phyloP scores from a whole-genome alignment of 352 stramenopile species.

The Globisporangium apiculatum region DNA sequence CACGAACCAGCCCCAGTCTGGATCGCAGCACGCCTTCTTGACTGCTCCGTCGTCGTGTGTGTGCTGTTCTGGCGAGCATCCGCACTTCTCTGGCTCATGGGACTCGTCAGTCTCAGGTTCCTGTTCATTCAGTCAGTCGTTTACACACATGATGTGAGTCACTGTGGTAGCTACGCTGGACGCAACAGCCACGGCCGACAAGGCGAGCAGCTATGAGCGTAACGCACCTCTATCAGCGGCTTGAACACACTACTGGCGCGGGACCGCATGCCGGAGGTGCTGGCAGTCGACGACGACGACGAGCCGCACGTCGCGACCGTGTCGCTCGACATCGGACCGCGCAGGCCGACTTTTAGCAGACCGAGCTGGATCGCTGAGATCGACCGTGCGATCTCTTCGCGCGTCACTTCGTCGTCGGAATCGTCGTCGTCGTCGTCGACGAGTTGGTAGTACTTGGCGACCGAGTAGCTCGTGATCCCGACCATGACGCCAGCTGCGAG shows the following conservation, averaged over 20 bases:
- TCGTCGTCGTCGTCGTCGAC: constrained; percentile 22
- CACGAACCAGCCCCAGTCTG: constrained; percentile 68
- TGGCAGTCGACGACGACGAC: constrained; percentile 16
- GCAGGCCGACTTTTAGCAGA: constrained; percentile 22
- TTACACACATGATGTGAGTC: too few species aligned
- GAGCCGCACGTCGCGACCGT: constrained; percentile 27
- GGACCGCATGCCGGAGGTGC: constrained; percentile 21
- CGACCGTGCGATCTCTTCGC: constrained; percentile 42
- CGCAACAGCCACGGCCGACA: too few species aligned
- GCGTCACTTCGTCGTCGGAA: constrained; percentile 24
- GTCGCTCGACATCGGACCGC: constrained; percentile 12
- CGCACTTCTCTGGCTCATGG: constrained; percentile 16
- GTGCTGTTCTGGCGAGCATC: constrained; percentile 9
- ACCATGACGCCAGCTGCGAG: constrained; percentile 58
- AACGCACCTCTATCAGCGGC: constrained; percentile 24
- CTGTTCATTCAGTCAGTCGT: background rate
- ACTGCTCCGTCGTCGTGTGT: constrained; percentile 10
- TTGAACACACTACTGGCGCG: constrained; percentile 36
- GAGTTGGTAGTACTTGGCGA: constrained; percentile 61
- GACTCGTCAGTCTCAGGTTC: constrained; percentile 2
- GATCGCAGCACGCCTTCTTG: constrained; percentile 31
- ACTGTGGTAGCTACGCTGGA: too few species aligned
- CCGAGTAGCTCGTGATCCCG: constrained; percentile 57
- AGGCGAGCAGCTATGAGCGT: background rate
- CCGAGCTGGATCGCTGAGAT: constrained; percentile 40